Evolutionary conservation across 164 flowering plant genomes (phyloP).

Genomic region (Brasenia schreberi): DNA sequence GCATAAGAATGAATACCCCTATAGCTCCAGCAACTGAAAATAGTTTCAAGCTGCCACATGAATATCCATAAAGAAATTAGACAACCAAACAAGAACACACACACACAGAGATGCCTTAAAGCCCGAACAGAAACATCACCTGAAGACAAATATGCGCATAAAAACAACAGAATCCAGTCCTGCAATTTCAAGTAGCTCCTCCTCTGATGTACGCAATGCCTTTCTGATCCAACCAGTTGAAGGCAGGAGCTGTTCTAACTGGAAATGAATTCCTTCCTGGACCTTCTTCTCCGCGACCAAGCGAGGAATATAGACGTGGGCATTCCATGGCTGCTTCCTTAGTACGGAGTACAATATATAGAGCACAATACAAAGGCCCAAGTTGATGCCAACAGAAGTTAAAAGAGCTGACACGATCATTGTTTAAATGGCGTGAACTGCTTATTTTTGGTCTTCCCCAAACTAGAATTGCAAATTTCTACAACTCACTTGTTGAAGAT

Average conservation of each 20-base stretch:
- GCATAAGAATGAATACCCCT: conserved; percentile 76
- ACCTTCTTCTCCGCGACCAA: conserved; percentile 49
- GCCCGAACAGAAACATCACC: conserved; percentile 21
- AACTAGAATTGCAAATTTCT: too few relatives aligned
- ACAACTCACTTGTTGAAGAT: too few relatives aligned
- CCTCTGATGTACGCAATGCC: conserved; percentile 75
- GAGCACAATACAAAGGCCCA: conserved; percentile 52
- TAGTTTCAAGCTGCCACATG: conserved; percentile 60
- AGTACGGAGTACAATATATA: conserved; percentile 60
- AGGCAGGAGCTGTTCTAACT: conserved; percentile 50
- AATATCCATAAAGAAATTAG: background rate
- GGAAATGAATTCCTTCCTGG: conserved; percentile 26
- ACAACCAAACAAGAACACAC: background rate
- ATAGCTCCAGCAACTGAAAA: conserved; percentile 62
- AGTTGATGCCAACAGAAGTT: conserved; percentile 76
- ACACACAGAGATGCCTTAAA: too few relatives aligned
- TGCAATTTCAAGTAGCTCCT: conserved; percentile 46
- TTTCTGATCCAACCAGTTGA: conserved; percentile 65
- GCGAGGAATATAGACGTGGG: conserved; percentile 62
- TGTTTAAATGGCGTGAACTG: background rate
- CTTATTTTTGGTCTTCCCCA: too few relatives aligned
- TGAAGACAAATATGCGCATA: conserved; percentile 69
- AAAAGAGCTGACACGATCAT: conserved; percentile 89
- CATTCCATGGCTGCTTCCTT: conserved; percentile 57
- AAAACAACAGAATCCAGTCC: conserved; percentile 90